phyloP scores from a whole-genome alignment of 1,139 yeast species.

The Candida glucosophila region DNA sequence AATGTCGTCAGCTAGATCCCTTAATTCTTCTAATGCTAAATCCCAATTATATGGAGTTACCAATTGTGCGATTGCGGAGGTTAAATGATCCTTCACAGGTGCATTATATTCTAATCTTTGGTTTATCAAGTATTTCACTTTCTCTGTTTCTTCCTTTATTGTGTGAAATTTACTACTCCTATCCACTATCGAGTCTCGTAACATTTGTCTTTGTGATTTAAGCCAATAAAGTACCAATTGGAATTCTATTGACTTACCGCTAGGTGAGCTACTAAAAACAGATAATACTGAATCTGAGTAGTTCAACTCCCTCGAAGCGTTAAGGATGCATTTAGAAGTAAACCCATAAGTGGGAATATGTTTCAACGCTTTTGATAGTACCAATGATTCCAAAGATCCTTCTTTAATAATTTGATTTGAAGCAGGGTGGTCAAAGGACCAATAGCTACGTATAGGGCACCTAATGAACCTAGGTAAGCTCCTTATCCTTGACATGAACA shows the following conservation, averaged over 20 bases:
- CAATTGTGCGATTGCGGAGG: constrained; percentile 46
- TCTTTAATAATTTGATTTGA: constrained; percentile 25
- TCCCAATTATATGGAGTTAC: constrained; percentile 45
- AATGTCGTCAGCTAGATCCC: constrained; percentile 73
- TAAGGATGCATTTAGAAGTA: constrained; percentile 46
- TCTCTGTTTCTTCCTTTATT: constrained; percentile 45
- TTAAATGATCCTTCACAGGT: constrained; percentile 38
- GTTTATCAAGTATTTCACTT: constrained; percentile 45
- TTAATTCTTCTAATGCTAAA: constrained; percentile 55
- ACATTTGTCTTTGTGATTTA: constrained; percentile 24
- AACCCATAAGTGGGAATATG: constrained; percentile 70
- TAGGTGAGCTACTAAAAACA: constrained; percentile 31
- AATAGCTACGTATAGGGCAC: constrained; percentile 15
- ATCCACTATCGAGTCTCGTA: constrained; percentile 22
- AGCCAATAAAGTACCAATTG: constrained; percentile 42
- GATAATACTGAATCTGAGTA: constrained; percentile 62
- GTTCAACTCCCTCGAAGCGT: constrained; percentile 53
- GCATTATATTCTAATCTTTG: constrained; percentile 57
- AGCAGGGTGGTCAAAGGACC: constrained; percentile 27
- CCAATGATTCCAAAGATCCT: constrained; percentile 22
- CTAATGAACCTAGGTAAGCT: background rate
- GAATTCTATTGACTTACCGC: constrained; percentile 28
- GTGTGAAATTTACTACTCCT: constrained; percentile 18
- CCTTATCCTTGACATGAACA: constrained; percentile 2
- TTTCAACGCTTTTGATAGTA: constrained; percentile 28